Evolutionary conservation across 139 green algal genomes (phyloP).

Genomic region (Coccomyxa sp.): DNA sequence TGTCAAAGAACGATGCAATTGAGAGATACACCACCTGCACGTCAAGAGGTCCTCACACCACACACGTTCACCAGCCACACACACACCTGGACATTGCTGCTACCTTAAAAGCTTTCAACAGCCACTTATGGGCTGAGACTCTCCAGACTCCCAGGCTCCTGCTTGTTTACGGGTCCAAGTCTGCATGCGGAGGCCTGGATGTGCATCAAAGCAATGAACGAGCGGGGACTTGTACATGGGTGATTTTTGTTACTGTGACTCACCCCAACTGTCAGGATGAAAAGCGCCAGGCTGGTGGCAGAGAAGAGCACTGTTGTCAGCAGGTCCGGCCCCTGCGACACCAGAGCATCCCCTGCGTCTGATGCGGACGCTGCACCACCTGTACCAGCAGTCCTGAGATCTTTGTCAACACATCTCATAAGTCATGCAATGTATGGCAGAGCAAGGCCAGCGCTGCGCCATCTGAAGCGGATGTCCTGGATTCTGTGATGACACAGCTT

Average conservation of each 20-base stretch:
- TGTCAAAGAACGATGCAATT: constrained; percentile 27
- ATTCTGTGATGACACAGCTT: neutral
- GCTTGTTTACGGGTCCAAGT: too few species aligned
- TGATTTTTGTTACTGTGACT: neutral
- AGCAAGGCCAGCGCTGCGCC: neutral
- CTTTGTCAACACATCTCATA: neutral
- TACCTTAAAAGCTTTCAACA: neutral
- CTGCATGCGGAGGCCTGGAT: too few species aligned
- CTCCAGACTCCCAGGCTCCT: too few species aligned
- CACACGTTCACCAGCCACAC: too few species aligned
- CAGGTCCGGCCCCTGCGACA: neutral
- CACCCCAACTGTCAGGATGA: constrained; percentile 1
- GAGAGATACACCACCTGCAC: constrained; percentile 32
- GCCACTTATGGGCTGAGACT: too few species aligned
- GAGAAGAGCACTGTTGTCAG: neutral
- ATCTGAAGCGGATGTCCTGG: neutral
- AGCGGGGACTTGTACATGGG: neutral
- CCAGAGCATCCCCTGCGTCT: neutral
- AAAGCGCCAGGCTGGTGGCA: neutral
- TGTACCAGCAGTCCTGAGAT: neutral
- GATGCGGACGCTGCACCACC: neutral
- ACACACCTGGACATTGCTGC: neutral
- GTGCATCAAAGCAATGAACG: neutral
- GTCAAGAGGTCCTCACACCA: neutral
- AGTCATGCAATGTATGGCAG: neutral